Conservation (phyloP, 495 filamentous ascomycete species). For the Penicillium argentinense region DNA sequence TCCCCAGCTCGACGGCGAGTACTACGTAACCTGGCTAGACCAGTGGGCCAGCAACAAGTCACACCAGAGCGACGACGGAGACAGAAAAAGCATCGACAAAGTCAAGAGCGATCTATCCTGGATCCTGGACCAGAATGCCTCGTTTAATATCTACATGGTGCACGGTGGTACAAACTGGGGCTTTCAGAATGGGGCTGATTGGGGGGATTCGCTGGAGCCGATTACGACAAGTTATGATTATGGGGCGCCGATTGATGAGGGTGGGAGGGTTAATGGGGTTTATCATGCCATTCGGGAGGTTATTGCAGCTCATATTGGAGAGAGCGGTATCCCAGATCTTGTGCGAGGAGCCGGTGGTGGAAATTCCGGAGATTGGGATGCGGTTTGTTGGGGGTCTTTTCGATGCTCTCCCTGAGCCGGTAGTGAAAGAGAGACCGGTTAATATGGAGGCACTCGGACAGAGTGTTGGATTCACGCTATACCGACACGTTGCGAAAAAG, state of each 20-base stretch:
- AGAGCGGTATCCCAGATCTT: slow-evolving; percentile 26
- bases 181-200: slow-evolving; percentile 44
- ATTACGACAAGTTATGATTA: slow-evolving; percentile 51
- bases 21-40: slow-evolving; percentile 40
- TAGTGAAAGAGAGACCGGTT: slow-evolving; percentile 12
- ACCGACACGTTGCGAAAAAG: slow-evolving; percentile 33
- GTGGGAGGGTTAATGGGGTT: slow-evolving; percentile 42
- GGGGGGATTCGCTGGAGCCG: slow-evolving; percentile 32
- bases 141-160: slow-evolving; percentile 51
- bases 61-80: slow-evolving; percentile 26
- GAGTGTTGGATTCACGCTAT: slow-evolving; percentile 40
- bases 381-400: slow-evolving; percentile 28
- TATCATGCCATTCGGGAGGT: slow-evolving; percentile 37
- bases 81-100: slow-evolving; percentile 5
- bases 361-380: slow-evolving; percentile 28
- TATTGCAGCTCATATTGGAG: slow-evolving; percentile 35
- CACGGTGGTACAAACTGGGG: slow-evolving; percentile 50
- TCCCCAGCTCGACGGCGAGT: slow-evolving; percentile 46
- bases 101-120: slow-evolving; percentile 36
- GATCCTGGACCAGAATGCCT: slow-evolving; percentile 38
- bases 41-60: slow-evolving; percentile 36
- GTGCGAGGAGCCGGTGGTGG: slow-evolving; percentile 30
- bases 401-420: slow-evolving; percentile 24
- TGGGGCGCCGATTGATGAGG: slow-evolving; percentile 48
- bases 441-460: slow-evolving; percentile 49